Conservation (phyloP, 768 basidiomycete genomes). For the Fomitopsis serialis region DNA sequence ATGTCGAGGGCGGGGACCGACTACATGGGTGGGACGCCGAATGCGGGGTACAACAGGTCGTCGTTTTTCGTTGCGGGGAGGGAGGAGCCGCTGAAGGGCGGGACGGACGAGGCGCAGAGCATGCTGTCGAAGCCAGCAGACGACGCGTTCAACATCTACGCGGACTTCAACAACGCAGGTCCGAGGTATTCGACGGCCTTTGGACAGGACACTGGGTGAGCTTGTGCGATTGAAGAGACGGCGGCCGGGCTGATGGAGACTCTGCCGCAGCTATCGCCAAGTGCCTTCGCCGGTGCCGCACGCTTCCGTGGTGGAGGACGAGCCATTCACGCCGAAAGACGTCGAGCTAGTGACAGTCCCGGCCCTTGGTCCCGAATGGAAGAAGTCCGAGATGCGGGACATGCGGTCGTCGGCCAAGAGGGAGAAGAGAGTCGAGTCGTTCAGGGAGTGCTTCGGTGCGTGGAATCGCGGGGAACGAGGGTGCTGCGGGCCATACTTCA, state of each 20-base stretch:
- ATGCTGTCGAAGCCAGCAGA: slow-evolving; percentile 23
- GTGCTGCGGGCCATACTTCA: slow-evolving; percentile 75
- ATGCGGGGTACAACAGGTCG: slow-evolving; percentile 69
- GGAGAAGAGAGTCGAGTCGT: slow-evolving; percentile 49
- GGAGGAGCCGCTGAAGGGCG: slow-evolving; percentile 73
- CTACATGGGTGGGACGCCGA: slow-evolving; percentile 23
- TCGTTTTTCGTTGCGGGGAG: slow-evolving; percentile 68
- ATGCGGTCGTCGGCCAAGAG: slow-evolving; percentile 70
- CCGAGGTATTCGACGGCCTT: slow-evolving; percentile 70
- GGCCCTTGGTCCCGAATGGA: slow-evolving; percentile 89
- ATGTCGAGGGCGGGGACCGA: slow-evolving; percentile 41
- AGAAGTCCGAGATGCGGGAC: slow-evolving; percentile 64
- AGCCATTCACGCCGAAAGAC: slow-evolving; percentile 33
- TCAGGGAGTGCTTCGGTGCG: slow-evolving; percentile 53
- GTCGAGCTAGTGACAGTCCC: slow-evolving; percentile 93
- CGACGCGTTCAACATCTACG: slow-evolving; percentile 73
- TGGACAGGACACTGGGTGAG: slow-evolving; percentile 40
- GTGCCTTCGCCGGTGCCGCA: slow-evolving; percentile 15
- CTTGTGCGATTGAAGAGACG: not conserved
- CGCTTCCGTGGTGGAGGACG: slow-evolving; percentile 32
- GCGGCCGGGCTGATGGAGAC: not conserved
- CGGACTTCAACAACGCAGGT: slow-evolving; percentile 86
- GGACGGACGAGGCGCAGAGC: slow-evolving; percentile 62
- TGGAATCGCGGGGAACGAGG: slow-evolving; percentile 81
- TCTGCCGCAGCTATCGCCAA: slow-evolving; percentile 18